phyloP scores from a whole-genome alignment of 495 filamentous ascomycete species.

The Hyaloscypha finlandica region DNA sequence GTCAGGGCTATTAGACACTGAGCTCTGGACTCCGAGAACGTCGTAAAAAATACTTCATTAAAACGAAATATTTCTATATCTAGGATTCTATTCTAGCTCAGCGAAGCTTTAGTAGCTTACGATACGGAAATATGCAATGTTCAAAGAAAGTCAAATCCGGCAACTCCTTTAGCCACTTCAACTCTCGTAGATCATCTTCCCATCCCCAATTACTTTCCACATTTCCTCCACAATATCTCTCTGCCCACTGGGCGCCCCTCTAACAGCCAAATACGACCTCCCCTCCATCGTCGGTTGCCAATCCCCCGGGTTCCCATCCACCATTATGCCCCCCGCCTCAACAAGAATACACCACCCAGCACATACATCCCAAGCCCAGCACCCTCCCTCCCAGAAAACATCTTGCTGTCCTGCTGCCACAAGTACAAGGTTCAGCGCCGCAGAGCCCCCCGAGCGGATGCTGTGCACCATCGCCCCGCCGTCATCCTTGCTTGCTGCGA shows the following conservation, averaged over 20 bases:
- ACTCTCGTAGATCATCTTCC: constrained; percentile 25
- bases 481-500: constrained; percentile 61
- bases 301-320: constrained; percentile 72
- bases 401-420: constrained; percentile 80
- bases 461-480: constrained; percentile 87
- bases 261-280: constrained; percentile 76
- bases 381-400: constrained; percentile 91
- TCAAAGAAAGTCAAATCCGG: too few species aligned
- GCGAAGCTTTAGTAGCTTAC: too few species aligned
- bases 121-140: too few species aligned
- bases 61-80: too few species aligned
- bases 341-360: constrained; percentile 86
- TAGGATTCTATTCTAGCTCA: too few species aligned
- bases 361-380: constrained; percentile 94
- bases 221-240: constrained; percentile 80
- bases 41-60: too few species aligned
- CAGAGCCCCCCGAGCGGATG: constrained; percentile 72
- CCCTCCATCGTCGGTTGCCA: constrained; percentile 78
- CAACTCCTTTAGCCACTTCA: neutral
- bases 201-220: constrained; percentile 55
- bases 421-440: constrained; percentile 82
- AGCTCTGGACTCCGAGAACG: too few species aligned
- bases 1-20: too few species aligned
- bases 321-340: constrained; percentile 84
- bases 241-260: constrained; percentile 66